These are phyloP conservation scores for Vaccinium corymbosum DNA, from an alignment of 148 eudicot genomes.

Conservation along the genomic window DNA sequence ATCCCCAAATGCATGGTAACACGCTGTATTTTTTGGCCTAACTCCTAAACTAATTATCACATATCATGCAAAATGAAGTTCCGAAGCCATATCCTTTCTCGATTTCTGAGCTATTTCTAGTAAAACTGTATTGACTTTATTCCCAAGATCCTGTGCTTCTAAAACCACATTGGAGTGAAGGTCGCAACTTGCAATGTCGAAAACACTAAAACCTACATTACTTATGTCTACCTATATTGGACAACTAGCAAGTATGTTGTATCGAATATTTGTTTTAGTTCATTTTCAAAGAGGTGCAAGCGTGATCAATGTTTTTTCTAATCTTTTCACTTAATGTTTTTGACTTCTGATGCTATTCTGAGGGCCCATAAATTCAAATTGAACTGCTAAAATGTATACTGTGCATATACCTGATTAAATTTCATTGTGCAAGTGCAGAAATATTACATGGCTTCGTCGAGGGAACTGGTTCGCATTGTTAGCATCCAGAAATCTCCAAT, in stretches of 20 bases:
- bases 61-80: neutral
- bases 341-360: neutral
- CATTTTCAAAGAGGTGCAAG: neutral
- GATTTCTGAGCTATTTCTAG: neutral
- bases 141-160: neutral
- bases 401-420: constrained; percentile 7
- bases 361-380: neutral
- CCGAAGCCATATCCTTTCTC: neutral
- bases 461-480: constrained; percentile 90
- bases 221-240: neutral
- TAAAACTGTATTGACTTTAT: neutral
- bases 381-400: neutral
- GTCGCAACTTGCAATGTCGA: constrained; percentile 6
- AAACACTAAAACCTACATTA: neutral
- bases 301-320: neutral
- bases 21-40: neutral
- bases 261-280: neutral
- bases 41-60: neutral
- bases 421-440: constrained; percentile 46
- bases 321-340: neutral
- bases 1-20: neutral
- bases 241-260: neutral
- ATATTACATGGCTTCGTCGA: constrained; percentile 95
- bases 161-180: neutral
- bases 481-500: constrained; percentile 94